Conservation (phyloP, 495 filamentous ascomycete genomes). For the Talaromyces stipitatus region DNA sequence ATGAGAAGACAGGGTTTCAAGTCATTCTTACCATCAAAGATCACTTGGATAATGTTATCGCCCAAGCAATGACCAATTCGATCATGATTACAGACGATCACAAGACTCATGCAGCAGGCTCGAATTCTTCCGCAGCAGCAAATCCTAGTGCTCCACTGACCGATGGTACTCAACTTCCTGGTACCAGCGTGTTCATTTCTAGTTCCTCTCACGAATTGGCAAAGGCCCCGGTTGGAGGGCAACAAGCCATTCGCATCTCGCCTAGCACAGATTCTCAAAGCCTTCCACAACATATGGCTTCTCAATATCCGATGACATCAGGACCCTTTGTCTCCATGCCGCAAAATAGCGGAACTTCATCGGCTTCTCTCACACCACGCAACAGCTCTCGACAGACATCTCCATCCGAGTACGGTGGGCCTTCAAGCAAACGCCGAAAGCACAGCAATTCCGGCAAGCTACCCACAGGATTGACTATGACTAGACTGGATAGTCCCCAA, state of each 20-base stretch:
- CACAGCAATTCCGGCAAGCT: slow-evolving; percentile 58
- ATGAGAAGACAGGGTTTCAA: slow-evolving; percentile 84
- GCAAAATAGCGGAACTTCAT: slow-evolving; percentile 32
- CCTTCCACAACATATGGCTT: slow-evolving; percentile 42
- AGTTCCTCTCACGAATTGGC: slow-evolving; percentile 22
- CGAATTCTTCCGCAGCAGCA: slow-evolving; percentile 30
- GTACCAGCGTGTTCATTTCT: slow-evolving; percentile 37
- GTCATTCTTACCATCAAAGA: slow-evolving; percentile 93
- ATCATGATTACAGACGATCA: slow-evolving; percentile 98
- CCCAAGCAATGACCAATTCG: slow-evolving; percentile 75
- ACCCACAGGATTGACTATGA: slow-evolving; percentile 72
- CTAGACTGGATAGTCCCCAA: slow-evolving; percentile 54
- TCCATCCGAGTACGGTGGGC: slow-evolving; percentile 51
- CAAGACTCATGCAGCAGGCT: slow-evolving; percentile 57
- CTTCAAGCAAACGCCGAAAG: slow-evolving; percentile 65
- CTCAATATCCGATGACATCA: slow-evolving; percentile 32
- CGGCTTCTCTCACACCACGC: slow-evolving; percentile 49
- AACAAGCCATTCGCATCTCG: slow-evolving; percentile 19
- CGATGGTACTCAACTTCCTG: slow-evolving; percentile 37
- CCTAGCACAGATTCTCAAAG: slow-evolving; percentile 47
- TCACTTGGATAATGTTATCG: slow-evolving; percentile 60
- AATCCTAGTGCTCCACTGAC: slow-evolving; percentile 29
- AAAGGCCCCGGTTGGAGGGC: slow-evolving; percentile 15
- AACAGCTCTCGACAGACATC: slow-evolving; percentile 67
- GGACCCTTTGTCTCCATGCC: slow-evolving; percentile 25